These are phyloP conservation scores for Penicillium digitatum DNA, from an alignment of 2,329 filamentous ascomycete species.

Conservation along the genomic window DNA sequence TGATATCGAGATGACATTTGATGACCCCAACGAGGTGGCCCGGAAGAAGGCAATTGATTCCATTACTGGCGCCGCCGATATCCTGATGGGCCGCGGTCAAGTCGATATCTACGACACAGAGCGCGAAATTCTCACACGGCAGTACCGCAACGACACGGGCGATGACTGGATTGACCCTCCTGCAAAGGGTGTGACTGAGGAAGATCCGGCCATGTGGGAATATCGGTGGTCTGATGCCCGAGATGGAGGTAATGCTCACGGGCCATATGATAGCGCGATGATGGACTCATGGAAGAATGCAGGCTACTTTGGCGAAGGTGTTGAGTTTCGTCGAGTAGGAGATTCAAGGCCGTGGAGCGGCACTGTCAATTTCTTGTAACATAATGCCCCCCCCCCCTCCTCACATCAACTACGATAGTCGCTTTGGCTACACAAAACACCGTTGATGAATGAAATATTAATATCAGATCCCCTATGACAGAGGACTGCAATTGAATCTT, in stretches of 20 bases:
- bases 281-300: slow-evolving; percentile 91
- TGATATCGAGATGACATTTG: slow-evolving; percentile 68
- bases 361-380: slow-evolving; percentile 51
- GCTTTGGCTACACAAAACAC: not conserved
- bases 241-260: slow-evolving; percentile 73
- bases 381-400: too few species aligned
- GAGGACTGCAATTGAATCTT: slow-evolving; percentile 19
- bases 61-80: slow-evolving; percentile 87
- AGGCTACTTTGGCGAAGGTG: slow-evolving; percentile 84
- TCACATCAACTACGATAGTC: not conserved
- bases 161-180: slow-evolving; percentile 70
- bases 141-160: slow-evolving; percentile 79
- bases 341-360: slow-evolving; percentile 55
- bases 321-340: slow-evolving; percentile 67
- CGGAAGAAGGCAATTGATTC: slow-evolving; percentile 71
- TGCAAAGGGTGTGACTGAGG: slow-evolving; percentile 31
- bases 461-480: slow-evolving; percentile 5
- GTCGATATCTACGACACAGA: slow-evolving; percentile 90
- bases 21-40: slow-evolving; percentile 65
- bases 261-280: slow-evolving; percentile 76
- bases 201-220: slow-evolving; percentile 65
- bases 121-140: slow-evolving; percentile 74
- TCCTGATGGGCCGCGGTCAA: slow-evolving; percentile 75
- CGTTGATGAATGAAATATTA: slow-evolving; percentile 7
- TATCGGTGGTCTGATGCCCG: slow-evolving; percentile 88